Percentiles rank a stretch among this genome's conserved stretches.
Conservation (phyloP, 441 rosid species). For the Syzygium syzygioides region DNA sequence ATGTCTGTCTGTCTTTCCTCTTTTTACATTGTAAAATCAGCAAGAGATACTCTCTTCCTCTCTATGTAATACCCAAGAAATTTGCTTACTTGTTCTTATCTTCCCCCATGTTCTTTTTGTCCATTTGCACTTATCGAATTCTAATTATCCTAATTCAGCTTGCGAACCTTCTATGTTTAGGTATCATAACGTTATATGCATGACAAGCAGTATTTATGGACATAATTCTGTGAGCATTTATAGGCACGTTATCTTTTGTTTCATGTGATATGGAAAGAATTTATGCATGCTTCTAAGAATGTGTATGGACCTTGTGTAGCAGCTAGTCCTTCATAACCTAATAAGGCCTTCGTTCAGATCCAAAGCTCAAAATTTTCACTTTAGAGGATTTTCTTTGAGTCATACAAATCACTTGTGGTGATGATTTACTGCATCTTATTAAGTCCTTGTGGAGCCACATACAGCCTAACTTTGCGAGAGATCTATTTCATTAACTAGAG, state of each 20-base stretch:
- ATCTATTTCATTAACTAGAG: background rate
- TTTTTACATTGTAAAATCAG: background rate
- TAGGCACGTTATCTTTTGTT: background rate
- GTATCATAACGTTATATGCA: background rate
- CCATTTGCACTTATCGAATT: background rate
- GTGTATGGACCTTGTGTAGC: background rate
- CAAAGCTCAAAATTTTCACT: background rate
- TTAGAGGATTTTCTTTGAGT: background rate
- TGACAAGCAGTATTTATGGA: background rate
- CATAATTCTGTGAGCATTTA: background rate
- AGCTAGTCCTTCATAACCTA: background rate
- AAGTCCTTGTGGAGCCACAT: background rate
- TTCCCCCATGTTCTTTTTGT: background rate
- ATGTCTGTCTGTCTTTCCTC: background rate
- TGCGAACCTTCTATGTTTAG: background rate
- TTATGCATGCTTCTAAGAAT: background rate
- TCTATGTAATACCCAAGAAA: background rate
- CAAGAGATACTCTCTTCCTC: background rate
- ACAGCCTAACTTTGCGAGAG: background rate
- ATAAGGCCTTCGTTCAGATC: background rate
- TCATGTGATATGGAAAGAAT: background rate
- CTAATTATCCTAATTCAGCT: background rate
- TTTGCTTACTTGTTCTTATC: background rate
- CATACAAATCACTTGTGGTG: background rate
- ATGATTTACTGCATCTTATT: background rate